Conservation (phyloP, 2,329 filamentous ascomycete species). For the Cladophialophora yegresii region DNA sequence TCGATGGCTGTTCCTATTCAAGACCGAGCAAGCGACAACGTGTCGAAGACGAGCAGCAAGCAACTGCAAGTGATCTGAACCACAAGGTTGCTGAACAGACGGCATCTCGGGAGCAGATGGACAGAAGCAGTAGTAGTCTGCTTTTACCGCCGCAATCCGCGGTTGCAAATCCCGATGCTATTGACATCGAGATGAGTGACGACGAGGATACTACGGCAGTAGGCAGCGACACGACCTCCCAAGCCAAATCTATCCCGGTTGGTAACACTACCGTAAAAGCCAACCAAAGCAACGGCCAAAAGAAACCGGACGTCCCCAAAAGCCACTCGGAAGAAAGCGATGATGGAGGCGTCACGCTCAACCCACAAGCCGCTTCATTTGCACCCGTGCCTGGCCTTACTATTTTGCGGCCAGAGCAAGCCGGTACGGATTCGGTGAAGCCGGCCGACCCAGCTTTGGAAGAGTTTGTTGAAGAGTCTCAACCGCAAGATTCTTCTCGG, state of each 20-base stretch:
- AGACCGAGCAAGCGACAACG: constrained; percentile 29
- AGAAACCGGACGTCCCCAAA: constrained; percentile 6
- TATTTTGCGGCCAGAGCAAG: constrained; percentile 11
- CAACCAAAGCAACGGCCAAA: not conserved
- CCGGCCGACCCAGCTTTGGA: not conserved
- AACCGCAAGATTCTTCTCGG: not conserved
- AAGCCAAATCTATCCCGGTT: not conserved
- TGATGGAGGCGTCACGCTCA: constrained; percentile 29
- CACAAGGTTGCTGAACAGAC: not conserved
- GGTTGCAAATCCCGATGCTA: constrained; percentile 33
- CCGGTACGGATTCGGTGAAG: constrained; percentile 13
- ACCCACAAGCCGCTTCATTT: constrained; percentile 9
- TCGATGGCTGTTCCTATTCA: constrained; percentile 32
- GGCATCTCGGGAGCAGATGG: constrained; percentile 10
- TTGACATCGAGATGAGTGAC: constrained; percentile 60
- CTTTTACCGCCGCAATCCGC: not conserved
- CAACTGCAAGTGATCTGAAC: not conserved
- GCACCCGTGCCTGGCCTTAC: not conserved
- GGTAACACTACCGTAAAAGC: not conserved
- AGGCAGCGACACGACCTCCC: not conserved
- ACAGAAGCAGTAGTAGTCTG: constrained; percentile 11
- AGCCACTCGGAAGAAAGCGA: constrained; percentile 31
- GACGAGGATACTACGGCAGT: constrained; percentile 45
- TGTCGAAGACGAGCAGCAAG: constrained; percentile 7
- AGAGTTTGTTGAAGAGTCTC: not conserved